Conservation (phyloP, 805 yeast species). For the Ogataea degrootiae region DNA sequence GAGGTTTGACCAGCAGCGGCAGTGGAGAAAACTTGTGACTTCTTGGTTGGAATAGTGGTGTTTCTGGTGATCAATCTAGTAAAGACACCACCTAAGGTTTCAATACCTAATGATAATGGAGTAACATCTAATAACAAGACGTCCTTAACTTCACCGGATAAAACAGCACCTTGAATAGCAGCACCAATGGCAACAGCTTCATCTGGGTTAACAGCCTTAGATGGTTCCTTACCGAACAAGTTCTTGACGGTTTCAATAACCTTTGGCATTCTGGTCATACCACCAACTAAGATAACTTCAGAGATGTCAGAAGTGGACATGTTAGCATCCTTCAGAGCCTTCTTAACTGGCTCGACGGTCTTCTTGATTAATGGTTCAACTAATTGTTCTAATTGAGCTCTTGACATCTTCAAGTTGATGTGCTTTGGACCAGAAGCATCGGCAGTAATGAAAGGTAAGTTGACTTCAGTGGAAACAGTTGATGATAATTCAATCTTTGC, state of each 20-base stretch:
- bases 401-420: slow-evolving; percentile 53
- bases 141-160: slow-evolving; percentile 77
- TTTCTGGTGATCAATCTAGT: slow-evolving; percentile 97
- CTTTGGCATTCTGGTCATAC: slow-evolving; percentile 89
- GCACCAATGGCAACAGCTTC: slow-evolving; percentile 93
- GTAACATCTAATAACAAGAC: slow-evolving; percentile 81
- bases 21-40: slow-evolving; percentile 94
- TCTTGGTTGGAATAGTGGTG: slow-evolving; percentile 96
- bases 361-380: slow-evolving; percentile 60
- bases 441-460: slow-evolving; percentile 63
- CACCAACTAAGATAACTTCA: slow-evolving; percentile 77
- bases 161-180: slow-evolving; percentile 83
- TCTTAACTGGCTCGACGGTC: slow-evolving; percentile 69
- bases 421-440: slow-evolving; percentile 49
- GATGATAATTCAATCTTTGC: slow-evolving; percentile 74
- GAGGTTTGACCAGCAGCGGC: slow-evolving; percentile 98
- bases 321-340: slow-evolving; percentile 71
- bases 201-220: slow-evolving; percentile 78
- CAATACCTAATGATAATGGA: slow-evolving; percentile 95
- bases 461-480: slow-evolving; percentile 54
- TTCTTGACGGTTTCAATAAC: slow-evolving; percentile 57
- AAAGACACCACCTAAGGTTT: slow-evolving; percentile 99
- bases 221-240: slow-evolving; percentile 60
- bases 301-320: slow-evolving; percentile 61
- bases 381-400: slow-evolving; percentile 63